Evolutionary conservation across 768 basidiomycete species (phyloP).

Genomic region (Lentinula detonsa): DNA sequence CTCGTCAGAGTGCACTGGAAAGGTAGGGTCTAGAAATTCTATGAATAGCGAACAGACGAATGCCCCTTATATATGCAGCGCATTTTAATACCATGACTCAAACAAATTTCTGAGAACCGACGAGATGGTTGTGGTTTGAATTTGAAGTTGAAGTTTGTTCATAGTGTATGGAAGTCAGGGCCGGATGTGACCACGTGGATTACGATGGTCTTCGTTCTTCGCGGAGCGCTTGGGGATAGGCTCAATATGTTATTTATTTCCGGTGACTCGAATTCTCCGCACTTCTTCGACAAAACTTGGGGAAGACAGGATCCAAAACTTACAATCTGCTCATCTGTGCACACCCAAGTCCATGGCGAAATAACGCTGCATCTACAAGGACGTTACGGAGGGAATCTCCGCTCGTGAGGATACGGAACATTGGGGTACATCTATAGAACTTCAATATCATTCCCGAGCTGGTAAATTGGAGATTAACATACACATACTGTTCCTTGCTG

Average conservation of each 20-base stretch:
- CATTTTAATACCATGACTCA: background rate
- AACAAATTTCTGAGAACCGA: background rate
- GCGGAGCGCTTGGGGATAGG: background rate
- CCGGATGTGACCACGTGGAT: background rate
- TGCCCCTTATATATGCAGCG: background rate
- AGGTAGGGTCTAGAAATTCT: background rate
- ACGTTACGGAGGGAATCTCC: background rate
- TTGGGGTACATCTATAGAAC: background rate
- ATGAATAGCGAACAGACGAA: background rate
- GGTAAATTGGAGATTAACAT: background rate
- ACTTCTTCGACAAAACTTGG: background rate
- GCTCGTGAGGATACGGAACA: background rate
- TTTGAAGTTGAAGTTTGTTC: background rate
- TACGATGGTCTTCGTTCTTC: background rate
- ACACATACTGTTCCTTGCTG: background rate
- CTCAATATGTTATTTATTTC: background rate
- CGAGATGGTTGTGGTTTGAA: background rate
- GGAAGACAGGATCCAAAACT: background rate
- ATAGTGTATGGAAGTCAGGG: background rate
- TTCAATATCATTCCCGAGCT: background rate
- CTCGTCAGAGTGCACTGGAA: background rate
- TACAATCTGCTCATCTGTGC: background rate
- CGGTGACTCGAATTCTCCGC: background rate
- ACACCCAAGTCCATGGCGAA: background rate
- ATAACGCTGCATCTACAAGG: background rate